Percentiles rank a stretch among this genome's conserved stretches.
Evolutionary conservation across 192 early-diverging fungal genomes (phyloP).

Genomic region (Phlyctochytrium planicorne): DNA sequence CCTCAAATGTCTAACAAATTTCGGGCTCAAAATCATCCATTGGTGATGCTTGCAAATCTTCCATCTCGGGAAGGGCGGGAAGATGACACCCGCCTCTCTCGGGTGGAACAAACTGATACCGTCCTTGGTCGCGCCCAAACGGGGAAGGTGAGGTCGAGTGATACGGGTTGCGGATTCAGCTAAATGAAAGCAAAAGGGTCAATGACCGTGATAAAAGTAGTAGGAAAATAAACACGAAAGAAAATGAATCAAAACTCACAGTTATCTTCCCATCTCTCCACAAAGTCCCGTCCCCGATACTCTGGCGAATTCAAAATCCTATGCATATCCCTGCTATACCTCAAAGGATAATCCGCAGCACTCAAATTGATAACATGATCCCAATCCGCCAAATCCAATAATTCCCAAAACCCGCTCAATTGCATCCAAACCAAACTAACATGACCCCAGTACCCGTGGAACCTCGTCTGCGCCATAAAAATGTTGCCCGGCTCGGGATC

Average conservation of each 20-base stretch:
- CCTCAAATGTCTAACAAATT: conserved; percentile 23
- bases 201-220: not conserved
- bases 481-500: conserved; percentile 24
- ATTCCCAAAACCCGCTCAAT: conserved; percentile 45
- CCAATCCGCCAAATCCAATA: conserved; percentile 53
- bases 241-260: conserved; percentile 17
- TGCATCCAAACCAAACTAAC: conserved; percentile 41
- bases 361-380: conserved; percentile 49
- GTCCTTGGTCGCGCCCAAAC: not conserved
- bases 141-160: conserved; percentile 4
- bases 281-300: conserved; percentile 26
- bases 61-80: conserved; percentile 35
- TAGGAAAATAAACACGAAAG: not conserved
- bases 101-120: conserved; percentile 9
- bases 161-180: not conserved
- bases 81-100: conserved; percentile 21
- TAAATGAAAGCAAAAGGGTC: not conserved
- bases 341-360: conserved; percentile 43
- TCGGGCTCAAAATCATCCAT: conserved; percentile 37
- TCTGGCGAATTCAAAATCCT: conserved; percentile 18
- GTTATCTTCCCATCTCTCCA: conserved; percentile 43
- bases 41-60: conserved; percentile 35
- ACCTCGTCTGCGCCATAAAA: conserved; percentile 33
- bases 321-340: conserved; percentile 33
- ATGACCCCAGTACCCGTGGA: conserved; percentile 44